Conservation (phyloP, 305 asterid genomes). For the Caryopteris hybrid region DNA sequence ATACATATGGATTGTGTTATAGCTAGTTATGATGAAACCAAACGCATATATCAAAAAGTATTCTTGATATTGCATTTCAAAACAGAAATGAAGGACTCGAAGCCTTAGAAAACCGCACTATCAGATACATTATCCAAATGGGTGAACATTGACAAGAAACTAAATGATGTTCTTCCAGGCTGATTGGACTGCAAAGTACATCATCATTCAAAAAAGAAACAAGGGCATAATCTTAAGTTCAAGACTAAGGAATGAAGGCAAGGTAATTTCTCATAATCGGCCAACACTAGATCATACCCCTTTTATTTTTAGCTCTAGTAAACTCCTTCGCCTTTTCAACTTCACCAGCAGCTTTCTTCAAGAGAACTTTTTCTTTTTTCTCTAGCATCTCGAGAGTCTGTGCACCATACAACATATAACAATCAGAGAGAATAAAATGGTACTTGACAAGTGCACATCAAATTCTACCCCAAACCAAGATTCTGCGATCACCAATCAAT, state of each 20-base stretch:
- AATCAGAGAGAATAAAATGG: background rate
- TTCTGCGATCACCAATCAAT: background rate
- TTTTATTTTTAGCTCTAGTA: constrained; percentile 70
- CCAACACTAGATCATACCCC: constrained; percentile 40
- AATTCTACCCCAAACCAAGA: background rate
- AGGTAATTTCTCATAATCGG: constrained; percentile 5
- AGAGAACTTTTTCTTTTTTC: constrained; percentile 72
- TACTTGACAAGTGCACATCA: background rate
- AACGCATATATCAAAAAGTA: background rate
- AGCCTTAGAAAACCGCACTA: background rate
- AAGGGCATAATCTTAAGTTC: background rate
- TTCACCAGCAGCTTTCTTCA: constrained; percentile 67
- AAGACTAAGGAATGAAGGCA: background rate
- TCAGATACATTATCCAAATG: background rate
- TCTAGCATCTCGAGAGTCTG: constrained; percentile 85
- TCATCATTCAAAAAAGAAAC: background rate
- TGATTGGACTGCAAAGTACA: background rate
- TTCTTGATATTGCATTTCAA: background rate
- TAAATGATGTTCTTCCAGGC: background rate
- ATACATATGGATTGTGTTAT: background rate
- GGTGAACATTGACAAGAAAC: background rate
- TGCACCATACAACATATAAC: constrained; percentile 13
- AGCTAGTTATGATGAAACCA: background rate
- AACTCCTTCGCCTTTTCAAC: constrained; percentile 76
- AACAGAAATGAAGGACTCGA: background rate